A percentile compares a stretch with the other conserved stretches of the same genome.
phyloP scores from a whole-genome alignment of 768 basidiomycete species.

The Mycena filopes region DNA sequence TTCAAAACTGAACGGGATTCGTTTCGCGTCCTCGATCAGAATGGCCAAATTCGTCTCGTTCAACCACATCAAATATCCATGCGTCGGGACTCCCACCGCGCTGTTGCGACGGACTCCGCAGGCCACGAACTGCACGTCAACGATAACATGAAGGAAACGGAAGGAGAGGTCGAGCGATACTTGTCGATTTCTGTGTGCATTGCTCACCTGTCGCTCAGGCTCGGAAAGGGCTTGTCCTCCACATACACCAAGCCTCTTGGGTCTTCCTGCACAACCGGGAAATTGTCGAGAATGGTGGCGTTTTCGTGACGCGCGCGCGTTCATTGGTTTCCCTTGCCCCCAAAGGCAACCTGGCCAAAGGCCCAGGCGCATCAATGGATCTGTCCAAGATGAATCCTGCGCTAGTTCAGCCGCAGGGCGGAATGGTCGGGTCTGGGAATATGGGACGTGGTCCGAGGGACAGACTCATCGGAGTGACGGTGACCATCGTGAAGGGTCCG shows the following conservation, averaged over 20 bases:
- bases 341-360: constrained; percentile 77
- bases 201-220: constrained; percentile 50
- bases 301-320: constrained; percentile 92
- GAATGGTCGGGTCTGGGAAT: constrained; percentile 82
- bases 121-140: constrained; percentile 87
- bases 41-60: constrained; percentile 87
- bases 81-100: constrained; percentile 81
- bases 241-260: constrained; percentile 93
- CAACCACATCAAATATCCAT: constrained; percentile 96
- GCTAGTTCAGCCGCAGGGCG: constrained; percentile 68
- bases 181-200: no score
- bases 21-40: constrained; percentile 96
- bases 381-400: constrained; percentile 94
- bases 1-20: constrained; percentile 97
- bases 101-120: constrained; percentile 91
- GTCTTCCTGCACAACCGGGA: constrained; percentile 96
- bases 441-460: constrained; percentile 87
- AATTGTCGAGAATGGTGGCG: constrained; percentile 88
- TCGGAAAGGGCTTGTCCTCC: constrained; percentile 90
- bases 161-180: constrained; percentile 72
- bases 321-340: constrained; percentile 87
- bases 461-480: constrained; percentile 80
- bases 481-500: constrained; percentile 86
- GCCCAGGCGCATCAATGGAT: constrained; percentile 64
- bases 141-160: constrained; percentile 93